Evolutionary conservation across 2,329 filamentous ascomycete species (phyloP), one percentile per base, ranked within the genome.

Genomic region (Colletotrichum sp.): DNA sequence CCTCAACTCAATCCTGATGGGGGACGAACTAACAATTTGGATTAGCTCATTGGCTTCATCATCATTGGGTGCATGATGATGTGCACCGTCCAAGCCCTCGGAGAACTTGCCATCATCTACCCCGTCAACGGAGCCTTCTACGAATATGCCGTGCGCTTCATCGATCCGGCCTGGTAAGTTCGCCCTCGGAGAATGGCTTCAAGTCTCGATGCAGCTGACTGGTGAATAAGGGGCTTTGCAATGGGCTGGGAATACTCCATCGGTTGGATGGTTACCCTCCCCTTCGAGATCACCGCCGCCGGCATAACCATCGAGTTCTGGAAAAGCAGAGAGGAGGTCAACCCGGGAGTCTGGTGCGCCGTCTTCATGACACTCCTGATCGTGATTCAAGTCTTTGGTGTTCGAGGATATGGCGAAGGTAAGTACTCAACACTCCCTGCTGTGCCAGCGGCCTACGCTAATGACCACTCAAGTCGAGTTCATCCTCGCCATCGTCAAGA

Each of bases 291-390:
- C 60, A 97, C 95, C 1, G 95, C 95, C 28, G 92, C 90, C 16
- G 91, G 94, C 6, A 85, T 97, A 34, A 94, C 96, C 72, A 93
- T 98, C 71, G 91, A 94, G 79, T 96, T 92, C 80, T 98, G 95
- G 95, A 85, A 95, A 16, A 83, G 88, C 2, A 85, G 90, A 32
- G 89, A 94, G 0, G 87, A 85, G 64, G 88, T 96, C 73, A 96
- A 96, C 81, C 93, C 95, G 0, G 95, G 94, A 63, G 93, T 96
- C 12, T 96, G 92, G 85, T 95, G 97, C 69, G 89, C 95, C 34
- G 89, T 95, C 64, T 92, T 95, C 84, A 85, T 94, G 7, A 86
- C 93, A 13, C 76, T 86, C 62, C 93, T 95, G 79, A 80, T 93
- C 71, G 84, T 82, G 77, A 93, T 95, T 86, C 95, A 95, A 82